phyloP scores from a whole-genome alignment of 2,329 filamentous ascomycete genomes.

The Coniella lustricola region DNA sequence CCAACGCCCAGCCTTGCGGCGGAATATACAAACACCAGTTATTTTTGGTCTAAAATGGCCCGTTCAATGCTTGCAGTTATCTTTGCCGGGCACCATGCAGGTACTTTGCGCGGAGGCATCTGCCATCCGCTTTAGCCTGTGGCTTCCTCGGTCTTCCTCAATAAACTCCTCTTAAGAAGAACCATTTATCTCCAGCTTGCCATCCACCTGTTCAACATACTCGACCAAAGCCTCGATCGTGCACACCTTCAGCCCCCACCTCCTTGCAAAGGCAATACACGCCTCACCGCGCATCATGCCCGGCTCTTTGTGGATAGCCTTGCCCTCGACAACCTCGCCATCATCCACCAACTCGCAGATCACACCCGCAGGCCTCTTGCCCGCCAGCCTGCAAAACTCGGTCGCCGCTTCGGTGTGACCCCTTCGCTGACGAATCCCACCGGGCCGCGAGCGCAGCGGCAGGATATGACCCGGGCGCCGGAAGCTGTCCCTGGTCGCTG shows the following conservation, averaged over 20 bases:
- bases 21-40: neutral
- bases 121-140: too few species aligned
- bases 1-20: slow-evolving; percentile 12
- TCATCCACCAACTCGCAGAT: slow-evolving; percentile 92
- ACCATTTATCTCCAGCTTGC: slow-evolving; percentile 45
- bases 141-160: neutral
- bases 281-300: slow-evolving; percentile 90
- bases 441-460: slow-evolving; percentile 69
- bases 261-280: slow-evolving; percentile 79
- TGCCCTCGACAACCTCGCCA: slow-evolving; percentile 63
- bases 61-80: neutral
- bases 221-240: slow-evolving; percentile 86
- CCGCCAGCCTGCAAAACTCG: slow-evolving; percentile 81
- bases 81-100: neutral
- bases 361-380: slow-evolving; percentile 68
- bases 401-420: slow-evolving; percentile 94
- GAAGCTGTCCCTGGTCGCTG: slow-evolving; percentile 53
- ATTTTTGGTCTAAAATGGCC: neutral
- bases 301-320: slow-evolving; percentile 56
- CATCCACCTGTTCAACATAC: slow-evolving; percentile 71
- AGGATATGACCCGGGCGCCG: slow-evolving; percentile 85
- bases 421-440: slow-evolving; percentile 70
- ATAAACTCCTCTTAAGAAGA: slow-evolving; percentile 16
- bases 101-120: too few species aligned
- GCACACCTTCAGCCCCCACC: slow-evolving; percentile 86